phyloP scores from a whole-genome alignment of 176 grass and related monocot genomes.

The Chrysopogon serrulatus region DNA sequence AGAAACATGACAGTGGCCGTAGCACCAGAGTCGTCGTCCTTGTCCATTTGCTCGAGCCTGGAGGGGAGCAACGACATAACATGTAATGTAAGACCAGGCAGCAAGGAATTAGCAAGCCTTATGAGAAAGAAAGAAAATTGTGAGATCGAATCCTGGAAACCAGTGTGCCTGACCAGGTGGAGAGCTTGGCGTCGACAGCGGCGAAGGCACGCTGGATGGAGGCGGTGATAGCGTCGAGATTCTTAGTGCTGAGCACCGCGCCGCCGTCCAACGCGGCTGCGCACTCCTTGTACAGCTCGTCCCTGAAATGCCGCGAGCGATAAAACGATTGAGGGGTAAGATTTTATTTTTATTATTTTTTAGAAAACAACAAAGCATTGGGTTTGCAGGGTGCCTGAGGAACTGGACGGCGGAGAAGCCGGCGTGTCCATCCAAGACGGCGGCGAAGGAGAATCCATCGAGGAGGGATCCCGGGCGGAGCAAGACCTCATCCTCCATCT shows the following conservation, averaged over 20 bases:
- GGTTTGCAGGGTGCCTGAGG: conserved; percentile 45
- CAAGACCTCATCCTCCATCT: conserved; percentile 96
- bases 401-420: conserved; percentile 85
- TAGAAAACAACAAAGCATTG: neutral
- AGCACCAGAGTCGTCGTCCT: conserved; percentile 64
- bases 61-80: neutral
- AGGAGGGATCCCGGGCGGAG: conserved; percentile 45
- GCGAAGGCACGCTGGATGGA: conserved; percentile 72
- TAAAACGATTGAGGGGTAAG: neutral
- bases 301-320: conserved; percentile 41
- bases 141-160: neutral
- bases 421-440: conserved; percentile 89
- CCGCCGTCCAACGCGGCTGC: conserved; percentile 62
- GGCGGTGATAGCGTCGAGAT: conserved; percentile 57
- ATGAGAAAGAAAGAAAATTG: neutral
- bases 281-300: conserved; percentile 94
- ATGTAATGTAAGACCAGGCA: neutral
- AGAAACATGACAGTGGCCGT: conserved; percentile 82
- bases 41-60: conserved; percentile 76
- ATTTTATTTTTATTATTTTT: neutral
- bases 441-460: conserved; percentile 89
- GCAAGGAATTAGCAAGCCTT: neutral
- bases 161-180: conserved; percentile 54
- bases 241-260: conserved; percentile 68
- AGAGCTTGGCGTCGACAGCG: conserved; percentile 61